These are phyloP conservation scores for Penicillium maclennaniae DNA, from an alignment of 495 filamentous ascomycete genomes.

Conservation along the genomic window DNA sequence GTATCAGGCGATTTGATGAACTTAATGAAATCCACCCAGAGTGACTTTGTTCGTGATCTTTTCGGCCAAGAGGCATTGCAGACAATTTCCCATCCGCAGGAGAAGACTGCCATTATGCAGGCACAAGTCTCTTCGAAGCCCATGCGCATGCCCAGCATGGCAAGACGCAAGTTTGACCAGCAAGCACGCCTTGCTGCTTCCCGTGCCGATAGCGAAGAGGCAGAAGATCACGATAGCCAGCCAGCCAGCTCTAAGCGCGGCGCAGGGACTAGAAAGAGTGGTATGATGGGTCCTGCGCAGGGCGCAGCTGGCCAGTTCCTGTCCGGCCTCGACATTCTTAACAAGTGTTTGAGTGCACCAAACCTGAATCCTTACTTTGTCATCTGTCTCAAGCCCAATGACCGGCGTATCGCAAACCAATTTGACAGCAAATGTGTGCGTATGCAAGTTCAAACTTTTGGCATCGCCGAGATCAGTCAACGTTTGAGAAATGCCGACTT, in stretches of 20 bases:
- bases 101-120: conserved; percentile 89
- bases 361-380: conserved; percentile 92
- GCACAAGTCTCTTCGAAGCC: conserved; percentile 94
- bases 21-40: conserved; percentile 81
- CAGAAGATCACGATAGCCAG: conserved; percentile 51
- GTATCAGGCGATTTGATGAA: conserved; percentile 97
- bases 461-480: conserved; percentile 95
- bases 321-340: conserved; percentile 82
- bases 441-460: conserved; percentile 89
- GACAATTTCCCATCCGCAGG: conserved; percentile 84
- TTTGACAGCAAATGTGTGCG: conserved; percentile 98
- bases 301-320: conserved; percentile 92
- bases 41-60: conserved; percentile 79
- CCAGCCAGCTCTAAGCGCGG: conserved; percentile 37
- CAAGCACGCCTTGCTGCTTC: conserved; percentile 32
- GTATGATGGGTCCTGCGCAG: conserved; percentile 56
- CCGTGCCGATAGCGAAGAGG: conserved; percentile 45
- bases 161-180: conserved; percentile 62
- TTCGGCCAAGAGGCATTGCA: conserved; percentile 92
- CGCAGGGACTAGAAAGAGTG: conserved; percentile 35
- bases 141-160: conserved; percentile 86
- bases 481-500: conserved; percentile 89
- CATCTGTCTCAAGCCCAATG: conserved; percentile 96
- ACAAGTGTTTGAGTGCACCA: conserved; percentile 69
- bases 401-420: conserved; percentile 94